Base-by-base conservation (phyloP, 1,139 yeast species). In the Yamadazyma dushanensis region DNA sequence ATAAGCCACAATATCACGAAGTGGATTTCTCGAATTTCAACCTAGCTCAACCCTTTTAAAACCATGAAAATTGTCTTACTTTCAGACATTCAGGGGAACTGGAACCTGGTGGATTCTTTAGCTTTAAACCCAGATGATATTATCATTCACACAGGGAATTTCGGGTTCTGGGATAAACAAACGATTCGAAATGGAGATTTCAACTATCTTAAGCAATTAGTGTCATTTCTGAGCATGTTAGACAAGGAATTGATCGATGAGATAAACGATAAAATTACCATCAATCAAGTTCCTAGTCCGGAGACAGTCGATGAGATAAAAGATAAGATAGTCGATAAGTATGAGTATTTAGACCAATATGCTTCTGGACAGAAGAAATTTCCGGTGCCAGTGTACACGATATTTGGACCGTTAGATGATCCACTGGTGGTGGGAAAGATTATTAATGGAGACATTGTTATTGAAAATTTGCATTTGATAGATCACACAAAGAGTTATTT, bases 351-450 rank as follows among this genome's bases (percentile, higher is more conserved):
- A 27, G 67, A 75, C 16, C 37, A 37, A 34, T 83, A 77, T 45
- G 48, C 81, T 1, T 45, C 56, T 3, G 87, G 87, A 2, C 61
- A 61, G 18, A 53, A 53, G 26, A 48, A 40, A 30, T 62, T 85
- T 26, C 61, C 71, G 11, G 74, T 81, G 10, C 92, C 94, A 0
- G 87, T 85, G 1, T 85, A 85, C 57, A 78, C 90, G 4, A 78
- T 83, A 13, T 81, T 76, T 51, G 94, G 94, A 0, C 83, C 85
- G 47, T 70, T 82, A 36, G 95, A 85, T 54, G 95, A 85, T 53
- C 78, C 87, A 2, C 56, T 68, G 8, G 83, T 85, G 15, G 62
- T 85, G 30, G 76, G 78, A 45, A 76, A 76, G 58, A 73, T 85
- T 54, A 72, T 80, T 36, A 56, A 64, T 33, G 83, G 83, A 8